Conservation (phyloP, 2,329 filamentous ascomycete species). For the Canariomyces notabilis region DNA sequence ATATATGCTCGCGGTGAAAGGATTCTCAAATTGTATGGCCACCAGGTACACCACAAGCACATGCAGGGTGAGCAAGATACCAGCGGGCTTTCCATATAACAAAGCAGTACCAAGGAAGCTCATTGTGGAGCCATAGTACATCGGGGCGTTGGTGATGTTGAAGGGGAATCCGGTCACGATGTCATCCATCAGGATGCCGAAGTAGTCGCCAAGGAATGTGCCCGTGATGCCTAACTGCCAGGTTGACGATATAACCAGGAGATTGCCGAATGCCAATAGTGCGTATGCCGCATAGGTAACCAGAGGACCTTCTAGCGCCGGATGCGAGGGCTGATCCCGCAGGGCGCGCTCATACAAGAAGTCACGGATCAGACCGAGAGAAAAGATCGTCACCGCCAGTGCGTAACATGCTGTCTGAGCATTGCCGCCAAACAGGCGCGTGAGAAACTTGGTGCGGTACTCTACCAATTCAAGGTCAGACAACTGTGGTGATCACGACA, state of each 20-base stretch:
- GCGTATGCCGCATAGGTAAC: constrained; percentile 61
- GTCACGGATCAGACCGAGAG: constrained; percentile 83
- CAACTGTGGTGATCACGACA: constrained; percentile 12
- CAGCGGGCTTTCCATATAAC: constrained; percentile 81
- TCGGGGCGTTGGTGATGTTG: constrained; percentile 82
- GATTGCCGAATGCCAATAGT: constrained; percentile 71
- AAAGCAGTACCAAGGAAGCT: constrained; percentile 87
- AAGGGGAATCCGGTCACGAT: constrained; percentile 96
- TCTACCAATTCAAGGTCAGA: constrained; percentile 49
- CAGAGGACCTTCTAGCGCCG: constrained; percentile 58
- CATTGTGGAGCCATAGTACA: constrained; percentile 94
- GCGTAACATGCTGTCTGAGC: constrained; percentile 79
- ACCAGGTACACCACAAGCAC: constrained; percentile 75
- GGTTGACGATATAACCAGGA: constrained; percentile 83
- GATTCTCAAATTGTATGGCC: constrained; percentile 83
- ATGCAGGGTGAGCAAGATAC: constrained; percentile 67
- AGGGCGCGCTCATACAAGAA: constrained; percentile 81
- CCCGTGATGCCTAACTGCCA: constrained; percentile 90
- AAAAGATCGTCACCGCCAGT: constrained; percentile 86
- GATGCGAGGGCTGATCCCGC: constrained; percentile 67
- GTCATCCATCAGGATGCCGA: constrained; percentile 93
- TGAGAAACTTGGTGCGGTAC: constrained; percentile 85
- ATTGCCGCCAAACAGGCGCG: constrained; percentile 76
- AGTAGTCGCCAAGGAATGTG: constrained; percentile 97
- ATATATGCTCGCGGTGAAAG: constrained; percentile 91